A percentile compares a stretch with the other conserved stretches of the same genome.
Evolutionary conservation across 176 grass and related monocot genomes (phyloP).

Genomic region (Bonia amplexicaulis): DNA sequence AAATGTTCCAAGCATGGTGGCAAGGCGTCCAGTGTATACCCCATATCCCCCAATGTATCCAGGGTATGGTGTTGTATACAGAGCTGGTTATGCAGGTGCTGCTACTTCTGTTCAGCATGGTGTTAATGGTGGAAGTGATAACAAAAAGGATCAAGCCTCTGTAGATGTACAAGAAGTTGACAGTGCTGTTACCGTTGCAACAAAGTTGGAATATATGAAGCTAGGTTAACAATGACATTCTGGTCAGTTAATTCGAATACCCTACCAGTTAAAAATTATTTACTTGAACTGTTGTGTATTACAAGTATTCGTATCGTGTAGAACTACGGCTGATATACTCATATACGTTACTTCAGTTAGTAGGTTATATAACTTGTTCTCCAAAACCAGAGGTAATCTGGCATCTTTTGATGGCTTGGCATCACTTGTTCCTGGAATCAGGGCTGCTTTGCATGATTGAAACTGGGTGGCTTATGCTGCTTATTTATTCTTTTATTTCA

Average conservation of each 20-base stretch:
- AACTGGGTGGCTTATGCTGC: neutral
- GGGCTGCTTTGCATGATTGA: neutral
- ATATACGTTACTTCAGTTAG: neutral
- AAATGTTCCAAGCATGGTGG: constrained; percentile 41
- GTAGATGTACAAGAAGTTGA: constrained; percentile 40
- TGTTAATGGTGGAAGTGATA: constrained; percentile 34
- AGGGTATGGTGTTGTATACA: constrained; percentile 34
- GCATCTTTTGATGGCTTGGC: neutral
- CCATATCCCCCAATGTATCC: constrained; percentile 40
- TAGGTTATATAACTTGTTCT: neutral
- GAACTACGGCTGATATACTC: neutral
- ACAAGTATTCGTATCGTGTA: neutral
- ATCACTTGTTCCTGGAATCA: neutral
- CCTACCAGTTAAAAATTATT: neutral
- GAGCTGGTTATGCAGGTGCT: constrained; percentile 38
- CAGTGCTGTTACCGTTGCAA: constrained; percentile 8
- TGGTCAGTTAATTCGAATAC: constrained; percentile 32
- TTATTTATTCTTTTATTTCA: neutral
- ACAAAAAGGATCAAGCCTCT: constrained; percentile 30
- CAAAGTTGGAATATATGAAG: constrained; percentile 59
- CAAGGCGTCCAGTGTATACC: constrained; percentile 41
- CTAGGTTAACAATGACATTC: constrained; percentile 69
- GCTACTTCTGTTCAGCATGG: constrained; percentile 44
- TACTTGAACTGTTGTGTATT: neutral
- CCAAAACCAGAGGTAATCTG: neutral